These are phyloP conservation scores for Monosporascus sp. DNA, from an alignment of 2,329 filamentous ascomycete genomes.

Conservation along the genomic window DNA sequence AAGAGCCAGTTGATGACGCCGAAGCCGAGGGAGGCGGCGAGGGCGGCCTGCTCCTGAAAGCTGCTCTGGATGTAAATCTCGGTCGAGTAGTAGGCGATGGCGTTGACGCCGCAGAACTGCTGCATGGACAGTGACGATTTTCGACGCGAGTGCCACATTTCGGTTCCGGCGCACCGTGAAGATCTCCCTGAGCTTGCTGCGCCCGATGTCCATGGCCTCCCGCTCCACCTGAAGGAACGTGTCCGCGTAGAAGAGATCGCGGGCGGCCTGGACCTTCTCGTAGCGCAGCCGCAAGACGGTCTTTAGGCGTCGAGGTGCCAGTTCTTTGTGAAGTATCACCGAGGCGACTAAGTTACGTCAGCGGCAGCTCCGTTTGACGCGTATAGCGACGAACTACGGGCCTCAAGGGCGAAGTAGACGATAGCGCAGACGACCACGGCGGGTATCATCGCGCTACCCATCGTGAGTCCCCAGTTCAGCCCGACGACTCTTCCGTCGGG, in stretches of 20 bases:
- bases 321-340: conserved; percentile 41
- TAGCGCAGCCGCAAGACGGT: conserved; percentile 43
- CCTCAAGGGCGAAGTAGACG: conserved; percentile 38
- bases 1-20: conserved; percentile 63
- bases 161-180: conserved; percentile 58
- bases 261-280: conserved; percentile 48
- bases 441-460: conserved; percentile 61
- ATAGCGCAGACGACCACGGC: conserved; percentile 51
- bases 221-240: conserved; percentile 53
- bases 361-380: background rate
- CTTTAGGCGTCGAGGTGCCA: conserved; percentile 41
- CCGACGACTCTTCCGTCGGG: conserved; percentile 49
- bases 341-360: conserved; percentile 18
- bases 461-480: conserved; percentile 63
- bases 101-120: conserved; percentile 49
- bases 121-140: conserved; percentile 66
- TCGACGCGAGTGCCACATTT: conserved; percentile 53
- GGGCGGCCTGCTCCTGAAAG: conserved; percentile 44
- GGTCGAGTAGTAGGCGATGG: conserved; percentile 45
- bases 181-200: conserved; percentile 49
- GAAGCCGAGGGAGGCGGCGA: conserved; percentile 58
- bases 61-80: conserved; percentile 55
- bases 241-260: conserved; percentile 53
- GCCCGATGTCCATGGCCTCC: conserved; percentile 42
- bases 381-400: conserved; percentile 20